Conservation (phyloP, 2,329 filamentous ascomycete species). For the Pseudogymnoascus sp. region DNA sequence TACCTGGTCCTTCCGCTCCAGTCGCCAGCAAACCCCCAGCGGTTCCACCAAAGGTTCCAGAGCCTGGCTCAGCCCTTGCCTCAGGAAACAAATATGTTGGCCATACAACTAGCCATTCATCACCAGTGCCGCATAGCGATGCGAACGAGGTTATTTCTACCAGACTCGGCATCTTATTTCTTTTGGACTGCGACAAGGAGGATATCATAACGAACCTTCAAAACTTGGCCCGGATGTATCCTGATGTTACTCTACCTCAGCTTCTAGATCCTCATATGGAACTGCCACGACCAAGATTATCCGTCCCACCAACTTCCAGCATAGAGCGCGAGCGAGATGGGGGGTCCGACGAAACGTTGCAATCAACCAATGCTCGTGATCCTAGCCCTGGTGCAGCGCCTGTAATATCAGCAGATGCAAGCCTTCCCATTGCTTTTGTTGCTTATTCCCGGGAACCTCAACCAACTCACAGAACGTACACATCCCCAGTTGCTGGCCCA, state of each 20-base stretch:
- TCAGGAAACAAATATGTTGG: neutral
- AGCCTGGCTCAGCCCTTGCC: neutral
- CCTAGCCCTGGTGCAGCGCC: neutral
- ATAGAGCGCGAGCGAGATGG: neutral
- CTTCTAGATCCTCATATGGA: neutral
- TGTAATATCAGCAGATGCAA: neutral
- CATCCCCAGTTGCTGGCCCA: neutral
- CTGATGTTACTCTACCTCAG: neutral
- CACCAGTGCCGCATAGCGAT: neutral
- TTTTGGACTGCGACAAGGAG: neutral
- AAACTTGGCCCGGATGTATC: neutral
- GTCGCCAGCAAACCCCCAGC: neutral
- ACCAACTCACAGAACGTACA: neutral
- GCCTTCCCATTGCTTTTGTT: neutral
- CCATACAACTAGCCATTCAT: neutral
- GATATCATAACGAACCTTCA: neutral
- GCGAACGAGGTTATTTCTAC: neutral
- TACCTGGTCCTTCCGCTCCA: neutral
- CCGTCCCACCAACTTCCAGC: neutral
- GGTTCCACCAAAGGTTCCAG: neutral
- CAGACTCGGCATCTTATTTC: neutral
- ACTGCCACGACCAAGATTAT: neutral
- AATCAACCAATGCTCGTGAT: neutral
- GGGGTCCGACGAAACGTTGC: neutral
- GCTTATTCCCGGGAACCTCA: neutral